These are phyloP conservation scores for Sonneratia alba DNA, from an alignment of 345 rosid species.

Conservation along the genomic window DNA sequence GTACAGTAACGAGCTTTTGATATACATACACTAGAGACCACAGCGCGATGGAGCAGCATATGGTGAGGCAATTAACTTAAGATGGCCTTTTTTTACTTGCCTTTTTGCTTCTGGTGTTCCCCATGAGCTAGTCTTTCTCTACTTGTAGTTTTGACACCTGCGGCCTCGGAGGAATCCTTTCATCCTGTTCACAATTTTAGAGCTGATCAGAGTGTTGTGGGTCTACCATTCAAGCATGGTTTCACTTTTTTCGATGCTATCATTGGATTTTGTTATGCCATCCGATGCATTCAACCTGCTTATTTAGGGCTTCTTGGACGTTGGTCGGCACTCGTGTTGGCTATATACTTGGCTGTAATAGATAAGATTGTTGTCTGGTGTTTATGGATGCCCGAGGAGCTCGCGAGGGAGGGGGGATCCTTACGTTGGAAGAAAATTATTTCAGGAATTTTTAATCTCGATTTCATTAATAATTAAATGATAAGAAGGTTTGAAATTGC, in stretches of 20 bases:
- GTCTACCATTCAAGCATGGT: not conserved
- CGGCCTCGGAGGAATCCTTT: not conserved
- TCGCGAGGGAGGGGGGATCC: too few species aligned
- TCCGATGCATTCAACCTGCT: not conserved
- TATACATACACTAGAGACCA: not conserved
- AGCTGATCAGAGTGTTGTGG: not conserved
- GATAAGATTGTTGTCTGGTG: too few species aligned
- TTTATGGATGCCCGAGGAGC: too few species aligned
- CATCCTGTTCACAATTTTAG: not conserved
- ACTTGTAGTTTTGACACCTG: not conserved
- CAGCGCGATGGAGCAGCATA: not conserved
- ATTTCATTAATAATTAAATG: too few species aligned
- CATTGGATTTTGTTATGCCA: not conserved
- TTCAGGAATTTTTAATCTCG: too few species aligned
- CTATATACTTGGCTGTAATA: too few species aligned
- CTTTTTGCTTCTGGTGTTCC: not conserved
- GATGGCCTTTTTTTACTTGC: not conserved
- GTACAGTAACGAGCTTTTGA: not conserved
- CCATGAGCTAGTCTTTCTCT: not conserved
- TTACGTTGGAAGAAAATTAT: too few species aligned
- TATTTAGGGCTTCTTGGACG: not conserved
- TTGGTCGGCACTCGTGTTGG: not conserved
- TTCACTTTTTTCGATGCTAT: not conserved
- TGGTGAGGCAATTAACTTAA: not conserved
- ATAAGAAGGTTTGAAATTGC: too few species aligned